phyloP scores from a whole-genome alignment of 371 early-diverging fungal genomes.

The Nematocida sp. region DNA sequence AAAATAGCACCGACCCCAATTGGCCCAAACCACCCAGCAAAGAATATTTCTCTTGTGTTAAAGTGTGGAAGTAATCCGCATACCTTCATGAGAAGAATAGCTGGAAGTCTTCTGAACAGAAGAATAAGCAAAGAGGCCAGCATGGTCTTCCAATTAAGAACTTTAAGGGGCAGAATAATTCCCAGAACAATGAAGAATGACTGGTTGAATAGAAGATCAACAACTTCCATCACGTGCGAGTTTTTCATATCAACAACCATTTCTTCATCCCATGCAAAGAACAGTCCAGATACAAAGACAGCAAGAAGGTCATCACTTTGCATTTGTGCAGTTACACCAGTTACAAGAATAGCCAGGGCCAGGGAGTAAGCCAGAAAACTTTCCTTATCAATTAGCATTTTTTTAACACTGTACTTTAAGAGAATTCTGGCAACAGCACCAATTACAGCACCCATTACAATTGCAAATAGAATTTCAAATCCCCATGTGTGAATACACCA shows the following conservation, averaged over 20 bases:
- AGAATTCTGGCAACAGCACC: slow-evolving; percentile 75
- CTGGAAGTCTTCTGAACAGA: slow-evolving; percentile 78
- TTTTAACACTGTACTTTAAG: slow-evolving; percentile 74
- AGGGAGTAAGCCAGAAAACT: slow-evolving; percentile 79
- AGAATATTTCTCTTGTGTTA: slow-evolving; percentile 77
- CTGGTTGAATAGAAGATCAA: slow-evolving; percentile 81
- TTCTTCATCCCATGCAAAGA: slow-evolving; percentile 79
- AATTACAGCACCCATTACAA: slow-evolving; percentile 76
- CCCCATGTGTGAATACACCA: slow-evolving; percentile 61
- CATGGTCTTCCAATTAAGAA: slow-evolving; percentile 74
- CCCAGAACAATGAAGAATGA: slow-evolving; percentile 86
- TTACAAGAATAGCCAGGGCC: slow-evolving; percentile 77
- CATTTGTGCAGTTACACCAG: slow-evolving; percentile 76
- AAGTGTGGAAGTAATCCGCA: slow-evolving; percentile 73
- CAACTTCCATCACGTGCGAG: slow-evolving; percentile 80
- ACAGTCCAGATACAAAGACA: slow-evolving; percentile 81
- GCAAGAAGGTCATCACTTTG: slow-evolving; percentile 83
- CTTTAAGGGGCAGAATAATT: slow-evolving; percentile 74
- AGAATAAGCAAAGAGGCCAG: slow-evolving; percentile 75
- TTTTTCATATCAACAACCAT: slow-evolving; percentile 79
- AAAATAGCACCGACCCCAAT: slow-evolving; percentile 83
- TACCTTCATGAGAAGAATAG: slow-evolving; percentile 73
- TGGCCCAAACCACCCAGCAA: slow-evolving; percentile 92
- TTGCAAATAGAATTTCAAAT: slow-evolving; percentile 73
- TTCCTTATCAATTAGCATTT: slow-evolving; percentile 81